Evolutionary conservation across 495 filamentous ascomycete genomes (phyloP).

Genomic region (Talaromyces thailandensis): DNA sequence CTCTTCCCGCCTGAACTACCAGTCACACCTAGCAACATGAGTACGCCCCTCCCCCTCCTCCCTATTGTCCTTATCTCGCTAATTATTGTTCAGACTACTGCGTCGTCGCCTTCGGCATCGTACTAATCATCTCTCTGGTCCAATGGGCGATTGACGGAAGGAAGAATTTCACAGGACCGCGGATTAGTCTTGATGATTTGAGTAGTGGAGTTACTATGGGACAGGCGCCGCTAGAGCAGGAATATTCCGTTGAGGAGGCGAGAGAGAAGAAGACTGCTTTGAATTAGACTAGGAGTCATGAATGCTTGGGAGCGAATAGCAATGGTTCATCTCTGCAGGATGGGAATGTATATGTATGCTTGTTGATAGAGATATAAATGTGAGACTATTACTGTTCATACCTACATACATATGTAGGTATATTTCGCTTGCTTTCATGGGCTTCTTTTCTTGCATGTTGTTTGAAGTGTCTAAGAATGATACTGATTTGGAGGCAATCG

Average conservation of each 20-base stretch:
- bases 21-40: conserved; percentile 64
- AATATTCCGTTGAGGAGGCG: not conserved
- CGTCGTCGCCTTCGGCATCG: conserved; percentile 60
- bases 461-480: not conserved
- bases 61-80: not conserved
- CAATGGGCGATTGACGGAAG: conserved; percentile 69
- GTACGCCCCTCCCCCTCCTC: conserved; percentile 23
- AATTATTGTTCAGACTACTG: conserved; percentile 45
- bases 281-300: not conserved
- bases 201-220: conserved; percentile 1
- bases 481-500: not conserved
- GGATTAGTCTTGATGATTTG: conserved; percentile 29
- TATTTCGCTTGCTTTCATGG: not conserved
- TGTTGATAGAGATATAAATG: not conserved
- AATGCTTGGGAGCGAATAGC: not conserved
- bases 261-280: not conserved
- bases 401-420: too few relatives aligned
- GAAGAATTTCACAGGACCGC: conserved; percentile 60
- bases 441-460: not conserved
- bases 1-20: conserved; percentile 64
- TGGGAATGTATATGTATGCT: not conserved
- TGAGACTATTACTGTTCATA: not conserved
- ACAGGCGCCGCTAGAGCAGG: not conserved
- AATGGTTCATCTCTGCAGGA: not conserved
- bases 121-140: conserved; percentile 52